phyloP scores from a whole-genome alignment of 331 rosid genomes.

The Malus hybrid region DNA sequence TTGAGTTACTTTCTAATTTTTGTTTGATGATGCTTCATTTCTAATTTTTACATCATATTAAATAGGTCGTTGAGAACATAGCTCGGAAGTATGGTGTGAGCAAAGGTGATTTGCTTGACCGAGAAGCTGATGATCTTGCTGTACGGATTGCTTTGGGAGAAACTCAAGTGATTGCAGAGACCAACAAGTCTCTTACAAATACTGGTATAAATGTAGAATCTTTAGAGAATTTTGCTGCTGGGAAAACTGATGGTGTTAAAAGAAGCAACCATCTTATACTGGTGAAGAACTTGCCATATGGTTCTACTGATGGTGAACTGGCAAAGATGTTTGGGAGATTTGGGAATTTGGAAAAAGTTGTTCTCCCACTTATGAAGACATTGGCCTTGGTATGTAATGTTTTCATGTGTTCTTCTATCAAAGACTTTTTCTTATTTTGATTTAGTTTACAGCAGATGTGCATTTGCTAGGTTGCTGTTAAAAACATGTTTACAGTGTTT shows the following conservation, averaged over 20 bases:
- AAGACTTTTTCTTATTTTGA: not conserved
- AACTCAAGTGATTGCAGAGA: conserved; percentile 81
- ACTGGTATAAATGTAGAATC: conserved; percentile 81
- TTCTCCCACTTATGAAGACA: conserved; percentile 79
- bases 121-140: conserved; percentile 81
- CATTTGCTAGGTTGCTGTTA: not conserved
- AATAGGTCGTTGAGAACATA: conserved; percentile 71
- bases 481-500: not conserved
- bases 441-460: not conserved
- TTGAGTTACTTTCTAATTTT: conserved; percentile 12
- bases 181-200: conserved; percentile 66
- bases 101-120: conserved; percentile 74
- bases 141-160: conserved; percentile 82
- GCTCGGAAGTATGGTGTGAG: conserved; percentile 81
- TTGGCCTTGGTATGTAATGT: conserved; percentile 83
- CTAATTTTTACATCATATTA: not conserved
- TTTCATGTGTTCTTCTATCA: conserved; percentile 1
- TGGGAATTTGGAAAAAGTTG: conserved; percentile 80
- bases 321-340: conserved; percentile 69
- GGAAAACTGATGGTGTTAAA: conserved; percentile 59
- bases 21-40: not conserved
- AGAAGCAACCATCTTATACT: conserved; percentile 84
- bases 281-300: conserved; percentile 90
- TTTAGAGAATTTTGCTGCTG: conserved; percentile 58
- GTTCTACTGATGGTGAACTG: conserved; percentile 76